These are phyloP conservation scores for Meredithiella fracta DNA, from an alignment of 2,329 filamentous ascomycete genomes.

Conservation along the genomic window DNA sequence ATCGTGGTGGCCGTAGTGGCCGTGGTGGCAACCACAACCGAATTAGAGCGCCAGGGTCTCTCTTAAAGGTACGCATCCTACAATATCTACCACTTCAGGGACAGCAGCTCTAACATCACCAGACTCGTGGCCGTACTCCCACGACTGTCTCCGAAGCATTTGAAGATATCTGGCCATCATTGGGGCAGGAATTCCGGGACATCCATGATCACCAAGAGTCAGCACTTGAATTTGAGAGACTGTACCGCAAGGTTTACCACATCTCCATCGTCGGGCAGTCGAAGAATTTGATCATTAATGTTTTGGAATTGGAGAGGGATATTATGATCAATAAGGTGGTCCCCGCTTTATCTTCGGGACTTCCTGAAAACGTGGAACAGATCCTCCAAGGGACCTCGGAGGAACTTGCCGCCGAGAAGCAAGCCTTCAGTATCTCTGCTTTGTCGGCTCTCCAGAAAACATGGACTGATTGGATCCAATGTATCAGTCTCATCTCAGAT, in stretches of 20 bases:
- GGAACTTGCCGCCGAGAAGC: not conserved
- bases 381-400: not conserved
- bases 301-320: constrained; percentile 62
- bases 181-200: constrained; percentile 47
- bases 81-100: not conserved
- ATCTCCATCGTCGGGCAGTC: constrained; percentile 83
- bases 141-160: not conserved
- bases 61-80: not conserved
- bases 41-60: not conserved
- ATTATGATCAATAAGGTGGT: not conserved
- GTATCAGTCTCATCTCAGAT: constrained; percentile 93
- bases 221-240: constrained; percentile 77
- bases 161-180: not conserved
- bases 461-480: constrained; percentile 80
- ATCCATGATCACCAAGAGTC: constrained; percentile 91
- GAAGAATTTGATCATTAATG: constrained; percentile 60
- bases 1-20: not conserved
- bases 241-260: constrained; percentile 88
- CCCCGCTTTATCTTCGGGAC: not conserved
- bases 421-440: constrained; percentile 48
- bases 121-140: not conserved
- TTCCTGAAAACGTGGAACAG: not conserved
- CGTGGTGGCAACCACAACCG: not conserved
- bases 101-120: too few relatives aligned
- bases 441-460: constrained; percentile 54